Evolutionary conservation across 257 asterid species (phyloP).

Genomic region (Penstemon barbatus): DNA sequence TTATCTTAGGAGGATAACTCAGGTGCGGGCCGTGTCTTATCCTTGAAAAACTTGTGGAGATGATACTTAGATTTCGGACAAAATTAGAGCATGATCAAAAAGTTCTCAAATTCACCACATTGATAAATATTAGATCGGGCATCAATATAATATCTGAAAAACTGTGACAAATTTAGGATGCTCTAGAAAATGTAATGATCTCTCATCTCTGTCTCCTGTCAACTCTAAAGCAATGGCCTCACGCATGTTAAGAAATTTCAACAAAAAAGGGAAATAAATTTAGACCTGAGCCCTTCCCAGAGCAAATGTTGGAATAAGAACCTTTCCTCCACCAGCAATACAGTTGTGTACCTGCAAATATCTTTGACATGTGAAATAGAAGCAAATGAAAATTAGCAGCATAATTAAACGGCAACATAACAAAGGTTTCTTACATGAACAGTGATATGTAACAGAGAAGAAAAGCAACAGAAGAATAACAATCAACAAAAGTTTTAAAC

Average conservation of each 20-base stretch:
- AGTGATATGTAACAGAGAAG: too few species aligned
- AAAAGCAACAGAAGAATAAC: slow-evolving; percentile 1
- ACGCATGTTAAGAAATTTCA: slow-evolving; percentile 18
- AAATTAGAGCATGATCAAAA: too few species aligned
- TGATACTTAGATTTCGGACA: too few species aligned
- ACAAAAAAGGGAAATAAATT: slow-evolving; percentile 18
- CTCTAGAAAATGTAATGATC: slow-evolving; percentile 6
- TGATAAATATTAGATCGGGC: too few species aligned
- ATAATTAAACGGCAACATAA: neutral
- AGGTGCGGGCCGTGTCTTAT: too few species aligned
- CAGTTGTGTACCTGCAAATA: slow-evolving; percentile 79
- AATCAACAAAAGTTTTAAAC: slow-evolving; percentile 8
- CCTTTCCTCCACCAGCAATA: slow-evolving; percentile 86
- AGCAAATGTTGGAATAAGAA: slow-evolving; percentile 91
- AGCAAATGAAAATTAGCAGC: slow-evolving; percentile 19
- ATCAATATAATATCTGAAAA: neutral
- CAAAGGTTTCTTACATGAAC: neutral
- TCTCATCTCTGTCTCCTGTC: neutral
- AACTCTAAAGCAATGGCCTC: slow-evolving; percentile 14
- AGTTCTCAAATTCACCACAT: too few species aligned
- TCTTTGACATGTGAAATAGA: slow-evolving; percentile 8
- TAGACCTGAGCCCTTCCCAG: slow-evolving; percentile 92
- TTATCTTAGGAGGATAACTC: too few species aligned
- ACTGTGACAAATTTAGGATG: slow-evolving; percentile 14
- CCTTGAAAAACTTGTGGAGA: too few species aligned